Evolutionary conservation across 257 asterid genomes (phyloP).

Genomic region (Nicotiana otophora): DNA sequence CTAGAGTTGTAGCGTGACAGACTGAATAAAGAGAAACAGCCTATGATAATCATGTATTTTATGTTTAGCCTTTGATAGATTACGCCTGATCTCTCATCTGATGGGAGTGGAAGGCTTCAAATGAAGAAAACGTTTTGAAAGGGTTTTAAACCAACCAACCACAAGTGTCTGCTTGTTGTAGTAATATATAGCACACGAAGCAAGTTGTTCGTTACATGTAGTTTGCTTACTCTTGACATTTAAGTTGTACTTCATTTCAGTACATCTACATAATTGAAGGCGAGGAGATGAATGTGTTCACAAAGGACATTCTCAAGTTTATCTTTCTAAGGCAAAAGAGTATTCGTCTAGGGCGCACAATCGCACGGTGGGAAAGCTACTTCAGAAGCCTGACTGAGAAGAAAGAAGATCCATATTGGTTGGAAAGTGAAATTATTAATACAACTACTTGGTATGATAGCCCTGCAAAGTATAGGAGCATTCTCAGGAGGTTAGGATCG

Average conservation of each 20-base stretch:
- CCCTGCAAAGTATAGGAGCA: slow-evolving; percentile 44
- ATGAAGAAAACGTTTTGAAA: background rate
- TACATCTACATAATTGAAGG: slow-evolving; percentile 57
- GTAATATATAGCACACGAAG: background rate
- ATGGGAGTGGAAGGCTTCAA: background rate
- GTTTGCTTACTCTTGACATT: background rate
- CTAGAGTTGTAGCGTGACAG: background rate
- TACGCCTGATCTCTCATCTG: background rate
- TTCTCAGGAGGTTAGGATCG: slow-evolving; percentile 14
- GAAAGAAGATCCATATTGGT: slow-evolving; percentile 46
- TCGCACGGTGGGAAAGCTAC: slow-evolving; percentile 27
- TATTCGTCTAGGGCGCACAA: slow-evolving; percentile 47
- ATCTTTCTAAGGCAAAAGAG: slow-evolving; percentile 50
- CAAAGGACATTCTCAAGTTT: slow-evolving; percentile 46
- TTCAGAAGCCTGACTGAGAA: slow-evolving; percentile 21
- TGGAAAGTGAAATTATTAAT: slow-evolving; percentile 44
- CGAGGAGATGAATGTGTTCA: slow-evolving; percentile 45
- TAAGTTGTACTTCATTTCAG: slow-evolving; percentile 31
- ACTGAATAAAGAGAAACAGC: background rate
- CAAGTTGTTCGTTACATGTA: background rate
- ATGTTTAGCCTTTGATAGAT: background rate
- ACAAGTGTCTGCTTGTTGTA: background rate
- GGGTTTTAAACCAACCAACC: background rate
- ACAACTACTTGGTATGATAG: slow-evolving; percentile 55
- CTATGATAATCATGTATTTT: background rate